Percentiles rank a stretch among this genome's conserved stretches.
These are phyloP conservation scores for Solanum acaule DNA, from an alignment of 257 asterid genomes.

Conservation along the genomic window DNA sequence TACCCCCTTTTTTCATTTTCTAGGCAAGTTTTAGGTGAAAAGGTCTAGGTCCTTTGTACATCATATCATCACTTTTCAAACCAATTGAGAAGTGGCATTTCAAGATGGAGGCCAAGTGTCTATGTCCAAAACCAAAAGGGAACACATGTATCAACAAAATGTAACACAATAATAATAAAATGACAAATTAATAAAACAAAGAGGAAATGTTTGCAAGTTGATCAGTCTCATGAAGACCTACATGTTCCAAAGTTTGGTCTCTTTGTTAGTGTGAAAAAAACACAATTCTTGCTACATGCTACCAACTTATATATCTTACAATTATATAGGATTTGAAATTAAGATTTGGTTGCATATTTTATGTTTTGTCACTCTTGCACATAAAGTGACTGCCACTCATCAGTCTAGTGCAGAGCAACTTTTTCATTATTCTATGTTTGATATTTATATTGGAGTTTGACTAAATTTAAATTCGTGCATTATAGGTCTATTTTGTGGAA, in stretches of 20 bases:
- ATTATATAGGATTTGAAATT: neutral
- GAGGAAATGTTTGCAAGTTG: neutral
- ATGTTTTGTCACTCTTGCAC: neutral
- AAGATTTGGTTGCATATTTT: neutral
- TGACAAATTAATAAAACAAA: neutral
- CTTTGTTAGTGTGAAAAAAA: neutral
- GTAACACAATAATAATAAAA: neutral
- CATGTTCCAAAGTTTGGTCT: neutral
- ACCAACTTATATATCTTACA: neutral
- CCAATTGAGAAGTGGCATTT: neutral
- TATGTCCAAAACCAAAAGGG: neutral
- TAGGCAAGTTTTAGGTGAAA: neutral
- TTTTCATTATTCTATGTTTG: no score
- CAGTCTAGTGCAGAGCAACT: no score
- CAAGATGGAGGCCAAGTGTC: neutral
- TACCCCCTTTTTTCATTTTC: neutral
- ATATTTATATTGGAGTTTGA: no score
- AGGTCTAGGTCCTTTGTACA: conserved; percentile 2
- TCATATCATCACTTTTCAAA: neutral
- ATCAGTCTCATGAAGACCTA: neutral
- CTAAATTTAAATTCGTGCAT: no score
- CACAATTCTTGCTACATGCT: neutral
- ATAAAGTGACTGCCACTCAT: neutral
- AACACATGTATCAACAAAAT: neutral
- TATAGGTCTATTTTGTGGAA: no score